phyloP scores from a whole-genome alignment of 345 rosid species.

The Citrus cavaleriei region DNA sequence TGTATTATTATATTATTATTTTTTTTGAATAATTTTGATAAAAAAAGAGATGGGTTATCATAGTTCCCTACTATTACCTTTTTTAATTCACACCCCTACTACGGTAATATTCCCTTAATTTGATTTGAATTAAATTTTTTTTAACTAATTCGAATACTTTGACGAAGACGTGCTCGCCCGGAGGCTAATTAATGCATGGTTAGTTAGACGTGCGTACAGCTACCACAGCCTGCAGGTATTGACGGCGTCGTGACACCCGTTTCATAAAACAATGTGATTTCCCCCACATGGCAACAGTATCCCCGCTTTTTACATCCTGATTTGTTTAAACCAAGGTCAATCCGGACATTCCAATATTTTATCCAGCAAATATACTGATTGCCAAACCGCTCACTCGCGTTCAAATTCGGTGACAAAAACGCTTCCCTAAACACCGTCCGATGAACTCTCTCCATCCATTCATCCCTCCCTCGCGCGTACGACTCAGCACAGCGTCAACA shows the following conservation, averaged over 20 bases:
- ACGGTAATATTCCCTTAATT: too few species aligned
- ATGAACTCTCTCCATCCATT: background rate
- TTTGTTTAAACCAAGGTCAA: background rate
- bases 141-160: background rate
- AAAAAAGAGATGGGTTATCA: too few species aligned
- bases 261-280: background rate
- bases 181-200: too few species aligned
- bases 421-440: background rate
- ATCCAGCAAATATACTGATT: too few species aligned
- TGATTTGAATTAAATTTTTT: background rate
- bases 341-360: background rate
- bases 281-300: background rate
- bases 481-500: background rate
- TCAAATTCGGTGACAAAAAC: background rate
- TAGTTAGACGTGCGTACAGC: too few species aligned
- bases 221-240: too few species aligned
- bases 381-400: background rate
- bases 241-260: background rate
- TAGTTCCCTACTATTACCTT: too few species aligned
- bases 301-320: background rate
- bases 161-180: background rate
- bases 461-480: background rate
- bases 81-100: too few species aligned
- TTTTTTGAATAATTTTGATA: too few species aligned
- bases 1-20: too few species aligned